These are phyloP conservation scores for Rhododendron vialii DNA, from an alignment of 148 eudicot species.

Conservation along the genomic window DNA sequence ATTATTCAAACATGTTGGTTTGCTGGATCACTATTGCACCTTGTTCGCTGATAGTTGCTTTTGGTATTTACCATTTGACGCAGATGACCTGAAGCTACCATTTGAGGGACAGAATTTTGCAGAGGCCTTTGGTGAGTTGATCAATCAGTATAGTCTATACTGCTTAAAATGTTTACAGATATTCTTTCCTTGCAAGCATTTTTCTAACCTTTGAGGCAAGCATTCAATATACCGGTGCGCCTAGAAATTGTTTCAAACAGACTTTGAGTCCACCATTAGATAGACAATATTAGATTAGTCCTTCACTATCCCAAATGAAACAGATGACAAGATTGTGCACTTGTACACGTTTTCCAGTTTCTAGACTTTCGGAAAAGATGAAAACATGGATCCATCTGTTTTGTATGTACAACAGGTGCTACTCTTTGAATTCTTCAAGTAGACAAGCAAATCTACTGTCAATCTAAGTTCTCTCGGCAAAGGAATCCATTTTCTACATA, in stretches of 20 bases:
- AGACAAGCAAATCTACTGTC: background rate
- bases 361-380: background rate
- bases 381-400: background rate
- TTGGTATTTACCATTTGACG: conserved; percentile 11
- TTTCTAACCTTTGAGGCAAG: background rate
- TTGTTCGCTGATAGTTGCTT: conserved; percentile 7
- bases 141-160: background rate
- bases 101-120: conserved; percentile 42
- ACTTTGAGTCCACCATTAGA: background rate
- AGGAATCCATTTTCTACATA: background rate
- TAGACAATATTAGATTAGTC: background rate
- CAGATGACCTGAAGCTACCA: conserved; percentile 72
- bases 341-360: background rate
- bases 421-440: background rate
- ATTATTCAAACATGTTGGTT: background rate
- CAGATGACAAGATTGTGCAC: background rate
- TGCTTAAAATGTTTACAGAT: background rate
- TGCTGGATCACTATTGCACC: background rate
- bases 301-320: background rate
- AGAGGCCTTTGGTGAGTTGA: conserved; percentile 67
- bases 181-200: background rate
- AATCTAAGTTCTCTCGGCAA: background rate
- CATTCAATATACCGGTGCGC: background rate
- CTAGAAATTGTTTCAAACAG: background rate
- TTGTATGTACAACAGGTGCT: background rate